These are phyloP conservation scores for Avena insularis DNA, from an alignment of 176 grass and related monocot species.

Conservation along the genomic window DNA sequence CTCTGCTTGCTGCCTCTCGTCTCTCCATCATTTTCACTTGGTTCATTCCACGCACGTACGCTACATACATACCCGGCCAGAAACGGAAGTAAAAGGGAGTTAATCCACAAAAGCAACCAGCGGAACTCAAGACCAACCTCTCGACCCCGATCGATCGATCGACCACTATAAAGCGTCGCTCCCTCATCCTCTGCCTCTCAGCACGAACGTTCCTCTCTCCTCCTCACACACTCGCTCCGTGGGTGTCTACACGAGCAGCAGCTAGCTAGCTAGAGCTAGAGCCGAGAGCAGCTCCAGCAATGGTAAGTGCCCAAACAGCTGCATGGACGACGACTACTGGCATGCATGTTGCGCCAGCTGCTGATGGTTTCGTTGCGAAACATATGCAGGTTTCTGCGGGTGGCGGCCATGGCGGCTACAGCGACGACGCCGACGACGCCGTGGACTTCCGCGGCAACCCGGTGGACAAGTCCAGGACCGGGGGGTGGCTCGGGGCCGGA, in stretches of 20 bases:
- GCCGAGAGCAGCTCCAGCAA: background rate
- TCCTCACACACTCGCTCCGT: background rate
- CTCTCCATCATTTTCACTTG: slow-evolving; percentile 7
- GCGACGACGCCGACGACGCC: slow-evolving; percentile 4
- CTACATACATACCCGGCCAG: background rate
- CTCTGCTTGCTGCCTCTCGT: background rate
- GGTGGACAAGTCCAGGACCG: slow-evolving; percentile 73
- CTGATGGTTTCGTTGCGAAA: background rate
- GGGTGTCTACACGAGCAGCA: background rate
- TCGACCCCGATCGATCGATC: background rate
- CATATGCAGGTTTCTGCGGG: slow-evolving; percentile 64
- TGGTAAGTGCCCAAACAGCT: background rate
- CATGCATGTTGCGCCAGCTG: too few species aligned
- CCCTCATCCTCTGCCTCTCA: slow-evolving; percentile 31
- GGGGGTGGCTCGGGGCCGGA: slow-evolving; percentile 84
- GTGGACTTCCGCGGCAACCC: slow-evolving; percentile 80
- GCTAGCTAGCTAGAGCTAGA: background rate
- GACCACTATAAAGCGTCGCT: slow-evolving; percentile 37
- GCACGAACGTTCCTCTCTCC: slow-evolving; percentile 39
- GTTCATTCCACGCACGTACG: background rate
- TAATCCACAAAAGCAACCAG: background rate
- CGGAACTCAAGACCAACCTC: slow-evolving; percentile 14
- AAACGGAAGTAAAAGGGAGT: slow-evolving; percentile 14
- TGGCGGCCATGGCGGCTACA: slow-evolving; percentile 38
- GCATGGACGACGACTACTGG: too few species aligned